Percentiles rank a stretch among this genome's conserved stretches.
Evolutionary conservation across 2,329 filamentous ascomycete genomes (phyloP).

Genomic region (Cytospora mali): DNA sequence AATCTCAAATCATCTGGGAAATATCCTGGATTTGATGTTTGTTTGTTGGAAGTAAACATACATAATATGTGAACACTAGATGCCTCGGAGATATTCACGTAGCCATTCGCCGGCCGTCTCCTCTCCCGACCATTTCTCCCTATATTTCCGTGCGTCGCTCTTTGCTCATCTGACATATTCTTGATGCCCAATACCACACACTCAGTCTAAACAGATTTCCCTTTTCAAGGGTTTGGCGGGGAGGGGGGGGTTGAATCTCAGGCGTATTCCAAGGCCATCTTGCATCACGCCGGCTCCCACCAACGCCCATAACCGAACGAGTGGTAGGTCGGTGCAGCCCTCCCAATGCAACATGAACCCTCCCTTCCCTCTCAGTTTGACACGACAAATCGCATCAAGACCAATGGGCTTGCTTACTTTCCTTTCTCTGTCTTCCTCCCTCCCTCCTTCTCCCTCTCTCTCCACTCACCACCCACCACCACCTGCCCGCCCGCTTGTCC

Average conservation of each 20-base stretch:
- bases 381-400: slow-evolving; percentile 8
- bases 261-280: slow-evolving; percentile 17
- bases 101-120: no score
- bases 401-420: not conserved
- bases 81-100: not conserved
- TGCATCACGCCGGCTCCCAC: slow-evolving; percentile 5
- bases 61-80: no score
- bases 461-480: no score
- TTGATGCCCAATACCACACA: slow-evolving; percentile 12
- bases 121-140: not conserved
- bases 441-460: no score
- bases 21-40: not conserved
- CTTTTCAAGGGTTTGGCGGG: not conserved
- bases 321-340: slow-evolving; percentile 24
- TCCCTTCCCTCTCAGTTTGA: slow-evolving; percentile 5
- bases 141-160: slow-evolving; percentile 7
- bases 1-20: not conserved
- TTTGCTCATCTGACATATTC: slow-evolving; percentile 16
- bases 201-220: not conserved
- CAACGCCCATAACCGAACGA: slow-evolving; percentile 15
- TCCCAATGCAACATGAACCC: slow-evolving; percentile 24
- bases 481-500: not conserved
- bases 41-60: not conserved
- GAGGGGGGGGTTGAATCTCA: no score
- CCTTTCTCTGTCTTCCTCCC: not conserved